A percentile compares a stretch with the other conserved stretches of the same genome.
Conservation (phyloP, 1,139 yeast species). For the Sugiyamaella paludigena region DNA sequence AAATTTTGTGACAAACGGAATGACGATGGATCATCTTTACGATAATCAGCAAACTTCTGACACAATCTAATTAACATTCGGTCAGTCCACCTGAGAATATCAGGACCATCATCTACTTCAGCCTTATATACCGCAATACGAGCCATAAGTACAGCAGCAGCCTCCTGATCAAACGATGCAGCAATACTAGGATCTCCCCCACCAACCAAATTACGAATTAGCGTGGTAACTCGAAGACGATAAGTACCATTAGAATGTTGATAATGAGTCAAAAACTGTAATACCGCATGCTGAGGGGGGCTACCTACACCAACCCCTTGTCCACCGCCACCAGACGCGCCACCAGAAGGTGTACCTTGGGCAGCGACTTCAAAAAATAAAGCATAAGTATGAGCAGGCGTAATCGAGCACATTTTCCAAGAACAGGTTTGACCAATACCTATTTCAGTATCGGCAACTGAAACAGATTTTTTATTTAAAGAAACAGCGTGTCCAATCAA, state of each 20-base stretch:
- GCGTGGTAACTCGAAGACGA: constrained; percentile 88
- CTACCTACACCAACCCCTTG: constrained; percentile 41
- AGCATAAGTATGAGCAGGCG: constrained; percentile 88
- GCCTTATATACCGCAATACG: constrained; percentile 89
- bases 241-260: constrained; percentile 61
- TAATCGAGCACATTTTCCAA: constrained; percentile 79
- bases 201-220: constrained; percentile 59
- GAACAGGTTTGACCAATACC: constrained; percentile 92
- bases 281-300: constrained; percentile 64
- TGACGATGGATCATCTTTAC: constrained; percentile 69
- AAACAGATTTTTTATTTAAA: constrained; percentile 47
- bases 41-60: constrained; percentile 82
- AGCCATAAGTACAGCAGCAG: constrained; percentile 95
- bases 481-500: constrained; percentile 92
- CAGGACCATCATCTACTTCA: constrained; percentile 67
- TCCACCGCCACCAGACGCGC: constrained; percentile 42
- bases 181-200: constrained; percentile 52
- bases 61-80: constrained; percentile 80
- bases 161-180: constrained; percentile 92
- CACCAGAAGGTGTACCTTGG: constrained; percentile 45
- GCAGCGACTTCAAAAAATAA: constrained; percentile 76
- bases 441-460: constrained; percentile 87
- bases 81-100: constrained; percentile 82
- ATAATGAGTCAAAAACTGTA: constrained; percentile 76
- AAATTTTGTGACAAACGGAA: constrained; percentile 77